Conservation (phyloP, 1,284 basidiomycete genomes). For the Moesziomyces sp. region DNA sequence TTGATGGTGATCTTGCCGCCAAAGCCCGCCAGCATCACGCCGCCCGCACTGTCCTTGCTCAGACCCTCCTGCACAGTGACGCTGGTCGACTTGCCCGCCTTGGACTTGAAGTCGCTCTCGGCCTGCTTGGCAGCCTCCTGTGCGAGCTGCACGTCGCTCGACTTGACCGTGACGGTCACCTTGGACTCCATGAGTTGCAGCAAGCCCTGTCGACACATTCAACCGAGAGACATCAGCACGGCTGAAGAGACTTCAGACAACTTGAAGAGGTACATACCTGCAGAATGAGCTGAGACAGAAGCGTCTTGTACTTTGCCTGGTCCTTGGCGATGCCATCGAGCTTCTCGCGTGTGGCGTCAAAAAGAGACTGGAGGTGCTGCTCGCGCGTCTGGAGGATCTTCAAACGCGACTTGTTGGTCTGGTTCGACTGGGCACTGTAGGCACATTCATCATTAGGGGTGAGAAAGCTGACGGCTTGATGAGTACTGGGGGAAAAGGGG, state of each 20-base stretch:
- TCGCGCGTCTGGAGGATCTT: conserved; percentile 90
- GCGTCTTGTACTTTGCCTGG: conserved; percentile 71
- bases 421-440: conserved; percentile 87
- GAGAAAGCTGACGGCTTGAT: background rate
- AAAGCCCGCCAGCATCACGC: conserved; percentile 56
- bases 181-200: conserved; percentile 63
- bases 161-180: conserved; percentile 56
- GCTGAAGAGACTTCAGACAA: background rate
- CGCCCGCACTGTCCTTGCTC: conserved; percentile 73
- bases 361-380: conserved; percentile 89
- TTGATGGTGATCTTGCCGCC: conserved; percentile 64
- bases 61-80: conserved; percentile 77
- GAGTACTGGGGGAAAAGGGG: no score
- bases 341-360: conserved; percentile 78
- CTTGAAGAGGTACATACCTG: conserved; percentile 72
- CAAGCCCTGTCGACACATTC: conserved; percentile 40
- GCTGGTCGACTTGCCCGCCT: conserved; percentile 78
- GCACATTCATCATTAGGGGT: background rate
- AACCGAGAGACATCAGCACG: background rate
- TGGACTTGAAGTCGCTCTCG: conserved; percentile 75
- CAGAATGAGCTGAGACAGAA: conserved; percentile 73
- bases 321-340: conserved; percentile 77
- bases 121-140: conserved; percentile 76
- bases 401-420: conserved; percentile 92
- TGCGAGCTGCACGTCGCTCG: conserved; percentile 60